These are phyloP conservation scores for Cercis canadensis DNA, from an alignment of 306 rosid genomes.

Conservation along the genomic window DNA sequence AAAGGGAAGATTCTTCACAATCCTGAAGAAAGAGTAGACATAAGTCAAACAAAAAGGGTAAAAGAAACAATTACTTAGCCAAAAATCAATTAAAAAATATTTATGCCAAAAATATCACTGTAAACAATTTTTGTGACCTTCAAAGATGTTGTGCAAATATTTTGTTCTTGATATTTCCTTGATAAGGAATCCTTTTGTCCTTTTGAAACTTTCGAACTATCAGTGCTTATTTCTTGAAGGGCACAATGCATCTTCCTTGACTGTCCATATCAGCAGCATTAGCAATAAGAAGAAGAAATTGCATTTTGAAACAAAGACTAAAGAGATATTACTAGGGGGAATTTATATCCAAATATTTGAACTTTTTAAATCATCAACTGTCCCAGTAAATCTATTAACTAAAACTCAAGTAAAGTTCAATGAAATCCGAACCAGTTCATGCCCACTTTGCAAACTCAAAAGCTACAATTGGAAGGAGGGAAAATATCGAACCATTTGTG, in stretches of 20 bases:
- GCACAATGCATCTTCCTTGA: constrained; percentile 73
- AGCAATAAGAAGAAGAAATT: constrained; percentile 14
- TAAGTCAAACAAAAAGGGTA: constrained; percentile 9
- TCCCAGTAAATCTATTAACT: constrained; percentile 2
- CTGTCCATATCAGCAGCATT: constrained; percentile 43
- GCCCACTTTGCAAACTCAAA: constrained; percentile 7
- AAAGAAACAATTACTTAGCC: constrained; percentile 19
- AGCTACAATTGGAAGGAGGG: constrained; percentile 21
- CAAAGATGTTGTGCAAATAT: constrained; percentile 35
- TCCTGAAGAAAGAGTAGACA: constrained; percentile 55
- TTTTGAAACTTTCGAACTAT: constrained; percentile 49
- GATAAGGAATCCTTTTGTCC: constrained; percentile 50
- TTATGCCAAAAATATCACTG: constrained; percentile 26
- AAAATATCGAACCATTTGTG: background rate
- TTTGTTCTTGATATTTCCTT: constrained; percentile 43
- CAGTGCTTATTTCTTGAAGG: constrained; percentile 52
- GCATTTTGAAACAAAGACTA: constrained; percentile 16
- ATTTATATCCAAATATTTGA: constrained; percentile 5
- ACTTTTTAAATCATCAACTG: constrained; percentile 14
- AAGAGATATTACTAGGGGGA: constrained; percentile 2
- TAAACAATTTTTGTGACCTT: constrained; percentile 44
- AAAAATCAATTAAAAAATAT: constrained; percentile 18
- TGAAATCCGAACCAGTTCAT: constrained; percentile 1
- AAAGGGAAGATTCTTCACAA: constrained; percentile 55
- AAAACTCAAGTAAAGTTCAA: constrained; percentile 13